Base-by-base conservation (phyloP, 805 yeast species). In the Kazachstania kunashirensis region DNA sequence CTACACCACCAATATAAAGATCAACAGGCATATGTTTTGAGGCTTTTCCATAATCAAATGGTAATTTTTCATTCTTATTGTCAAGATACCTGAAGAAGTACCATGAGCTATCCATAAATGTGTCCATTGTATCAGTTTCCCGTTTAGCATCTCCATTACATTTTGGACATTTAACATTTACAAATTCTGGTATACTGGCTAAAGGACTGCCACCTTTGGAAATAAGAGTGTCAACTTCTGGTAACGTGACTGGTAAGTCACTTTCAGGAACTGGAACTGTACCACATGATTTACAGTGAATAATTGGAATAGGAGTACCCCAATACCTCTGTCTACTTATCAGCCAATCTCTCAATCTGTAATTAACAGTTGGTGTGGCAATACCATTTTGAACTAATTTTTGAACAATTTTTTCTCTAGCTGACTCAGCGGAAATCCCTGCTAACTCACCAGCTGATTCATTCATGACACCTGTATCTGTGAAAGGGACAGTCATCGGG, bases 91-190 rank as follows among this genome's bases (percentile, higher is more conserved):
- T 71, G 63, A 92, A 79, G 57, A 73, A 84, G 59, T 92, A 92
- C 98, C 98, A 92, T 3, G 96, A 86, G 13, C 95, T 83, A 60
- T 92, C 98, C 76, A 92, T 89, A 53, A 92, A 92, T 0, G 98
- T 92, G 54, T 92, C 98, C 98, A 92, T 89, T 0, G 98, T 92
- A 52, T 92, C 98, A 0, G 97, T 84, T 46, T 92, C 98, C 49
- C 98, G 71, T 39, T 71, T 75, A 0, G 96, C 94, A 1, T 66
- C 64, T 6, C 56, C 48, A 3, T 77, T 77, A 63, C 98, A 92
- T 0, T 72, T 68, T 6, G 98, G 98, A 57, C 98, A 92, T 21
- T 64, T 57, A 1, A 81, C 74, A 41, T 83, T 67, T 7, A 77
- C 77, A 66, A 85, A 89, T 14, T 76, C 80, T 0, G 71, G 71